Conservation (phyloP, 2,329 filamentous ascomycete genomes). For the Chrysoporthe puriensis region DNA sequence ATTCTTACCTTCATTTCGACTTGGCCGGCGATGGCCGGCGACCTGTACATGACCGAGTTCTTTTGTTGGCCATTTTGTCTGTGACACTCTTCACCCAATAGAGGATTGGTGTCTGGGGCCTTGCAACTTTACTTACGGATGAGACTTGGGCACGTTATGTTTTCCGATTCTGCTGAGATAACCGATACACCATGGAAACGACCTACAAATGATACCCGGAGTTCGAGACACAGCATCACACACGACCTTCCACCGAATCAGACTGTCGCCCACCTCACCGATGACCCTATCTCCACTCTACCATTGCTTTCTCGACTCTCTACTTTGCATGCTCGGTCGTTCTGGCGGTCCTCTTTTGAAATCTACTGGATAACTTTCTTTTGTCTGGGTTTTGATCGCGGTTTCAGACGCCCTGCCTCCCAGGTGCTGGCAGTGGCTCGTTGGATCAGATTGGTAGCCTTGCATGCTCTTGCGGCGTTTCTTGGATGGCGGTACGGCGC, state of each 20-base stretch:
- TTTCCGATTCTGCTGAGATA: conserved; percentile 5
- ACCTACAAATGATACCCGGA: conserved; percentile 34
- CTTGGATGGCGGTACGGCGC: background rate
- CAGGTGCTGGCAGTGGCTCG: background rate
- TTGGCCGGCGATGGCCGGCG: background rate
- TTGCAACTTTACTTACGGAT: background rate
- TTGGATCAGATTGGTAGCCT: background rate
- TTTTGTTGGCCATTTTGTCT: no score
- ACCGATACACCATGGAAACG: conserved; percentile 24
- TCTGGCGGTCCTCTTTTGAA: background rate
- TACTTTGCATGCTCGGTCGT: conserved; percentile 19
- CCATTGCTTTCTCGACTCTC: conserved; percentile 23
- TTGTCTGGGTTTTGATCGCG: background rate
- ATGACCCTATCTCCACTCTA: conserved; percentile 30
- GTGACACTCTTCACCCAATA: no score
- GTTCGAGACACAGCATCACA: conserved; percentile 27
- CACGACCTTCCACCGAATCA: background rate
- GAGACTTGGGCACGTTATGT: background rate
- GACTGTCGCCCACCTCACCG: background rate
- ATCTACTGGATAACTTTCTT: background rate
- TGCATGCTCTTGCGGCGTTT: background rate
- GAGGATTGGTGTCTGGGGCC: background rate
- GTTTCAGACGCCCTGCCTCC: background rate
- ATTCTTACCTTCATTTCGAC: background rate
- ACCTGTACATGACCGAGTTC: no score